Evolutionary conservation across 23 red algal genomes (phyloP).

Genomic region (Gracilaria gracilis): DNA sequence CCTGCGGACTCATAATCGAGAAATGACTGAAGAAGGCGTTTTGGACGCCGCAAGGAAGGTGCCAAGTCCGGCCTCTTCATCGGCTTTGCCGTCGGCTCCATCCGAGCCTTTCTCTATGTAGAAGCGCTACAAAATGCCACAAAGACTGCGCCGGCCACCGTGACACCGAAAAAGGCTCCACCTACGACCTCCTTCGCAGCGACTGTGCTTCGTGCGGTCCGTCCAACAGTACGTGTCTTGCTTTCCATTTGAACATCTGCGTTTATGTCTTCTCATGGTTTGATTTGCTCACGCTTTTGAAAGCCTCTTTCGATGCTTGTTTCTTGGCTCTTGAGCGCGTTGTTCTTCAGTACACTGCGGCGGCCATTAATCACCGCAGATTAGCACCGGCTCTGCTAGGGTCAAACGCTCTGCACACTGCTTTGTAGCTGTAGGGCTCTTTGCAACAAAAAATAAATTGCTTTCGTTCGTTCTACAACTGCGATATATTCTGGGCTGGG

Average conservation of each 20-base stretch:
- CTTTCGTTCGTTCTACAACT: too few relatives aligned
- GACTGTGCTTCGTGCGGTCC: neutral
- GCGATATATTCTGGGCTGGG: slow-evolving; percentile 48
- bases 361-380: too few relatives aligned
- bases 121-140: neutral
- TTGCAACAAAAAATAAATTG: too few relatives aligned
- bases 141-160: neutral
- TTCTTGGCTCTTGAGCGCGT: too few relatives aligned
- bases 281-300: slow-evolving; percentile 15
- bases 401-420: too few relatives aligned
- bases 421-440: too few relatives aligned
- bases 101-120: neutral
- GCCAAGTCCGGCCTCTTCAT: neutral
- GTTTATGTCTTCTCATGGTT: neutral
- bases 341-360: too few relatives aligned
- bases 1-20: neutral
- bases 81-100: slow-evolving; percentile 1
- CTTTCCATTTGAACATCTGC: neutral
- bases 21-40: slow-evolving; percentile 23
- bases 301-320: slow-evolving; percentile 22
- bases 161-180: neutral
- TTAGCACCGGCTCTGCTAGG: too few relatives aligned
- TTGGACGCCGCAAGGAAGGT: slow-evolving; percentile 12
- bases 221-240: neutral
- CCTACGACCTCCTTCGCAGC: neutral